phyloP scores from a whole-genome alignment of 805 yeast species.

The Metschnikowia santaceciliae region DNA sequence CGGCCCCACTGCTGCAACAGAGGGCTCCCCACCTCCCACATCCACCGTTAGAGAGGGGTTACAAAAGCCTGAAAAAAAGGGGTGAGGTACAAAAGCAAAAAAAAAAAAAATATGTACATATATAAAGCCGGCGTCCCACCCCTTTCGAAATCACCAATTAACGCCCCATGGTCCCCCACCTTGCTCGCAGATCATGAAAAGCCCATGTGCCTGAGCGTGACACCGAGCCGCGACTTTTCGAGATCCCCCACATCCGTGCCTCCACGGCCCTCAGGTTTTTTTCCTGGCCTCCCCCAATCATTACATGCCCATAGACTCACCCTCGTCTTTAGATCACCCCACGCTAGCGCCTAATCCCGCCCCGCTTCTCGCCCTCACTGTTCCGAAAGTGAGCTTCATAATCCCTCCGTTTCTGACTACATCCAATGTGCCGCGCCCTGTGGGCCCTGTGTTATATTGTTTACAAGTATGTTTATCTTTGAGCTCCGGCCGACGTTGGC shows the following conservation, averaged over 20 bases:
- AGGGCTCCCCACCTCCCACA: not conserved
- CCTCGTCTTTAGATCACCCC: not conserved
- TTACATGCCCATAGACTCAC: not conserved
- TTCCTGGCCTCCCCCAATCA: conserved; percentile 1
- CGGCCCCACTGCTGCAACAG: not conserved
- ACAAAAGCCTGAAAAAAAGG: too few species aligned
- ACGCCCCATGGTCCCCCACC: not conserved
- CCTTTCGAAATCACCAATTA: too few species aligned
- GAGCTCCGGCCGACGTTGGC: not conserved
- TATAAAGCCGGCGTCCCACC: too few species aligned
- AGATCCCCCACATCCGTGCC: conserved; percentile 6
- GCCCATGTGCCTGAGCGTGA: not conserved
- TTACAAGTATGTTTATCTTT: conserved; percentile 3
- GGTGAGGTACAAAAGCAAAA: too few species aligned
- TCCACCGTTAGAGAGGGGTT: not conserved
- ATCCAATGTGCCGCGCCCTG: conserved; percentile 3
- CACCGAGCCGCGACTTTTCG: conserved; percentile 4
- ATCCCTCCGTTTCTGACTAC: not conserved
- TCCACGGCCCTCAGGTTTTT: not conserved
- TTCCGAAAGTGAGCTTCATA: not conserved
- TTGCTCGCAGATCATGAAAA: not conserved
- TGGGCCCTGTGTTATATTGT: conserved; percentile 4
- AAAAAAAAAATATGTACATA: too few species aligned
- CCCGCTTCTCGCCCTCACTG: not conserved
- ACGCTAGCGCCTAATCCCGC: not conserved